Conservation (phyloP, 139 green algal genomes). For the Coccomyxa sp. region DNA sequence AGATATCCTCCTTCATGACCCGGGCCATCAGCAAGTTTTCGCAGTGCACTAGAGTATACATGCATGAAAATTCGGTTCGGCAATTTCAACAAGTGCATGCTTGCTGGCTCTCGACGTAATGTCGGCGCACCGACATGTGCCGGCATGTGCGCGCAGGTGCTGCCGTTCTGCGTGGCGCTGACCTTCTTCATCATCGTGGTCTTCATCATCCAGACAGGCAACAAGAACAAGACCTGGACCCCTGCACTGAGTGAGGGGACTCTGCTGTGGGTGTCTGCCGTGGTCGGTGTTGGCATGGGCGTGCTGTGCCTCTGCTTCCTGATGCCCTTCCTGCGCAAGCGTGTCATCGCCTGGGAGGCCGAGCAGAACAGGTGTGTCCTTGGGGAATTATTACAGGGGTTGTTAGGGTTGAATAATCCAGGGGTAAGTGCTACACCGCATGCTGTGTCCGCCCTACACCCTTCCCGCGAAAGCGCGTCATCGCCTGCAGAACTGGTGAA, state of each 20-base stretch:
- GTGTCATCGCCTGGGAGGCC: not conserved
- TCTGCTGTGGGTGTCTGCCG: not conserved
- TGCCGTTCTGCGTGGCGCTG: slow-evolving; percentile 38
- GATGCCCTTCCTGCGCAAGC: not conserved
- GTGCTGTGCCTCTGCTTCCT: not conserved
- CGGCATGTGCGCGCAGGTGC: slow-evolving; percentile 2
- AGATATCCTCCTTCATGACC: no score
- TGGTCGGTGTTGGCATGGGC: not conserved
- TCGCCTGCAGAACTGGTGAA: not conserved
- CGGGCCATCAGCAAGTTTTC: no score
- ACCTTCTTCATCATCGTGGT: slow-evolving; percentile 49
- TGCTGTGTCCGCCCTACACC: not conserved
- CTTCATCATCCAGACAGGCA: slow-evolving; percentile 59
- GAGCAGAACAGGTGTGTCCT: not conserved
- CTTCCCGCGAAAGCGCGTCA: not conserved
- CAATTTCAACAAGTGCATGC: no score
- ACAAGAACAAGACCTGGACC: not conserved
- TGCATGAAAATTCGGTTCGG: no score
- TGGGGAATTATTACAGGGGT: no score
- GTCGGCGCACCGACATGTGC: no score
- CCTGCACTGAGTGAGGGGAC: not conserved
- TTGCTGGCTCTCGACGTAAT: no score
- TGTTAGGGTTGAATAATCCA: no score
- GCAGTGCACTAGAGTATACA: no score
- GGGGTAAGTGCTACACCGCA: no score